Evolutionary conservation across 306 rosid species (phyloP), one percentile per base, ranked within the genome.

Genomic region (Cucurbita pepo): DNA sequence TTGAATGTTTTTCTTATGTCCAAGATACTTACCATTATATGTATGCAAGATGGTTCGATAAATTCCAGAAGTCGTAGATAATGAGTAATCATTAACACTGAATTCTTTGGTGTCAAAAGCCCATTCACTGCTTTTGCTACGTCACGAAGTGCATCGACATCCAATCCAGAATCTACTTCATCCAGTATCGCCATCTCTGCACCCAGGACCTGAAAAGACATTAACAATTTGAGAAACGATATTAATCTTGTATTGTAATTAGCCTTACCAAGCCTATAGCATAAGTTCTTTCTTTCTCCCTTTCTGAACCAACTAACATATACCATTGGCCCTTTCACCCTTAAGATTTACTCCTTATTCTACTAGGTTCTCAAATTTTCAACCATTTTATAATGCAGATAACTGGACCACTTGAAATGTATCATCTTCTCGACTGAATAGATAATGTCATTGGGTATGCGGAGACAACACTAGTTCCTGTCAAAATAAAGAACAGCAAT

Each of bases 151-250:
- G 98, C 98, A 84, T 94, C 98, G 57, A 90, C 90, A 80, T 90
- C 98, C 89, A 94, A 84, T 53, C 98, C 98, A 63, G 98, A 94
- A 83, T 94, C 98, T 82, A 94, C 87, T 83, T 94, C 98, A 66
- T 94, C 98, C 77, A 94, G 77, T 74, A 94, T 85, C 52, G 92
- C 87, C 90, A 94, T 80, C 52, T 94, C 98, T 61, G 98, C 98
- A 77, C 97, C 98, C 86, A 94, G 79, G 82, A 94, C 96, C 95
- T 88, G 85, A 59, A 74, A 25, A 34, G 36, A 34, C 21, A 51
- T 30, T 5, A 21, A 18, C 64, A 60, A 1, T 67, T 69, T 21
- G 9, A 56, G 53, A 37, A 54, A 45, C 14, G 11, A 62, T 18
- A 30, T 36, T 34, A 9, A 5, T 57, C 25, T 57, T 59, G 51